A percentile compares a stretch with the other conserved stretches of the same genome.
phyloP scores from a whole-genome alignment of 768 basidiomycete genomes.

The Termitomyces sp. region DNA sequence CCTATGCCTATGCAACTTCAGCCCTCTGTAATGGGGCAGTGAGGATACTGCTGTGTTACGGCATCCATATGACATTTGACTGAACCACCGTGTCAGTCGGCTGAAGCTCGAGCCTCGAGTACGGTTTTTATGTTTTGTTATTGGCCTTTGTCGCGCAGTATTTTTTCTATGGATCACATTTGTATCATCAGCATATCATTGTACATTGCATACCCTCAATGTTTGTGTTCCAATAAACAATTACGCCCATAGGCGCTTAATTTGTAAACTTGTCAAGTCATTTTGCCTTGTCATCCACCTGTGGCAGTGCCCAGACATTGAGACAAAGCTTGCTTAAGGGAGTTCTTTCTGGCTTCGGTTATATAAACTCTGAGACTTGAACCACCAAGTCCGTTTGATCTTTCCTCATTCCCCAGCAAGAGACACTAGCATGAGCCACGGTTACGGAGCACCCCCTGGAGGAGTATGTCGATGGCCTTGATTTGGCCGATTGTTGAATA shows the following conservation, averaged over 20 bases:
- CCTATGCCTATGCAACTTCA: slow-evolving; percentile 8
- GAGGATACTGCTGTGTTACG: not conserved
- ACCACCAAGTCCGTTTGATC: not conserved
- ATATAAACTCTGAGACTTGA: not conserved
- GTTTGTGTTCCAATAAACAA: not conserved
- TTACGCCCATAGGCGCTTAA: not conserved
- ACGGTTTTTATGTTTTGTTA: not conserved
- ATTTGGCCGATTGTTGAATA: not conserved
- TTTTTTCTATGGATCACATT: slow-evolving; percentile 10
- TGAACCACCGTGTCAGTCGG: not conserved
- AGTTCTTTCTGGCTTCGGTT: not conserved
- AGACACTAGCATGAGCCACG: slow-evolving; percentile 1
- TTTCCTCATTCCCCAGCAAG: not conserved
- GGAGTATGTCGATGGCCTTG: not conserved
- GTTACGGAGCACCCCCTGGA: slow-evolving; percentile 1
- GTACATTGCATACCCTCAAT: slow-evolving; percentile 9
- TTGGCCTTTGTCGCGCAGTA: slow-evolving; percentile 1
- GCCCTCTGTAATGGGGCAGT: slow-evolving; percentile 14
- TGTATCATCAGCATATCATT: slow-evolving; percentile 13
- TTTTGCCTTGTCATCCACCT: no score
- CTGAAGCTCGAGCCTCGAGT: not conserved
- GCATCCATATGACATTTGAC: not conserved
- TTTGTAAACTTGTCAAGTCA: not conserved
- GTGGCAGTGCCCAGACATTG: no score
- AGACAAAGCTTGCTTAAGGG: no score